A percentile compares a stretch with the other conserved stretches of the same genome.
Evolutionary conservation across 179 eudicot genomes (phyloP).

Genomic region (Sideroxylon spinosum): DNA sequence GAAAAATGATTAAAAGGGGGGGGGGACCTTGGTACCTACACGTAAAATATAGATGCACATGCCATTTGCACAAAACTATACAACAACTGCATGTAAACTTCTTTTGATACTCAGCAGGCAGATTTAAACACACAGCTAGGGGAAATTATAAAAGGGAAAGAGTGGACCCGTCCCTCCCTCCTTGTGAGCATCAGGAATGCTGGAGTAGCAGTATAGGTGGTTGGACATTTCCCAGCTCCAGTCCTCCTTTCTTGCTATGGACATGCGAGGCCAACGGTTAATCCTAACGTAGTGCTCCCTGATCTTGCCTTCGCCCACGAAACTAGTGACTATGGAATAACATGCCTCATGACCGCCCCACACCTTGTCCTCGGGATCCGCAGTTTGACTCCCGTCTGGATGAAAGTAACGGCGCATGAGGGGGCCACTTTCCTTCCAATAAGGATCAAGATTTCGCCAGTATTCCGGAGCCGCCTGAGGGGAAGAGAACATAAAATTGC

Average conservation of each 20-base stretch:
- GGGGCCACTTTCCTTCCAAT: constrained; percentile 54
- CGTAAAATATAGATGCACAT: neutral
- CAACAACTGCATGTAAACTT: neutral
- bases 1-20: too few relatives aligned
- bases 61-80: neutral
- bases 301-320: constrained; percentile 40
- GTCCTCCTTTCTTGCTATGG: constrained; percentile 55
- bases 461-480: constrained; percentile 73
- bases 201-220: constrained; percentile 48
- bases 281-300: constrained; percentile 80
- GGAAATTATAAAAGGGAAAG: constrained; percentile 16
- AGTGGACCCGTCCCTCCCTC: constrained; percentile 71
- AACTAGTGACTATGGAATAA: constrained; percentile 55
- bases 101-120: too few relatives aligned
- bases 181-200: constrained; percentile 63
- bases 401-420: constrained; percentile 80
- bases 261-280: constrained; percentile 70
- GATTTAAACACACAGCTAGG: neutral
- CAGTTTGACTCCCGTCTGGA: constrained; percentile 72
- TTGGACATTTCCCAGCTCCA: constrained; percentile 92
- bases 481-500: neutral
- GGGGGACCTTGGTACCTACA: too few relatives aligned
- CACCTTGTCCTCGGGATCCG: constrained; percentile 68
- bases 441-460: constrained; percentile 75
- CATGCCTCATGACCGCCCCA: constrained; percentile 91